A percentile compares a stretch with the other conserved stretches of the same genome.
These are phyloP conservation scores for Russula sp. DNA, from an alignment of 768 basidiomycete genomes.

Conservation along the genomic window DNA sequence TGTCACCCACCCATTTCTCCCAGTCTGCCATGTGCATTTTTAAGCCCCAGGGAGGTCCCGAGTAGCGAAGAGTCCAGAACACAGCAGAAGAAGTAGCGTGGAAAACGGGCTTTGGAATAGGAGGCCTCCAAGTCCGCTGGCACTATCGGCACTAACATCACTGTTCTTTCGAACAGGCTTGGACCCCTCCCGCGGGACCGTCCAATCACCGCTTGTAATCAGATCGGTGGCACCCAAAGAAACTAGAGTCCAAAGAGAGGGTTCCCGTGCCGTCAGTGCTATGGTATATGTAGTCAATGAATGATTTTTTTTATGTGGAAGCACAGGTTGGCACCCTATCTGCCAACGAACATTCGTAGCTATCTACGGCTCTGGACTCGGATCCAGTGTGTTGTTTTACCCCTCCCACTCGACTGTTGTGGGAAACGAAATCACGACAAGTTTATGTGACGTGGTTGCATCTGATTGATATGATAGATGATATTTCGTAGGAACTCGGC, in stretches of 20 bases:
- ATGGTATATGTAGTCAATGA: conserved; percentile 19
- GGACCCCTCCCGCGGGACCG: conserved; percentile 27
- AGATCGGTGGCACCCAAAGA: conserved; percentile 28
- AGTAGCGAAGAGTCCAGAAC: conserved; percentile 23
- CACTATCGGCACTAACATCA: conserved; percentile 20
- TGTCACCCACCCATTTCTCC: background rate
- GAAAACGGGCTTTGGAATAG: conserved; percentile 22
- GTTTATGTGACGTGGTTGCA: conserved; percentile 23
- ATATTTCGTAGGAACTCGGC: conserved; percentile 17
- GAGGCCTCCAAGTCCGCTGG: conserved; percentile 27
- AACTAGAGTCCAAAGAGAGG: conserved; percentile 25
- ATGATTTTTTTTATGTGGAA: conserved; percentile 13
- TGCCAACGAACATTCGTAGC: conserved; percentile 3
- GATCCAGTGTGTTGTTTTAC: conserved; percentile 7
- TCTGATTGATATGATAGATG: conserved; percentile 15
- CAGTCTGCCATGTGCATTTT: conserved; percentile 17
- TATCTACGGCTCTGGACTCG: conserved; percentile 7
- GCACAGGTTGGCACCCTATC: background rate
- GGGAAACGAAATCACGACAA: conserved; percentile 12
- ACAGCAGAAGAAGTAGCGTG: conserved; percentile 9
- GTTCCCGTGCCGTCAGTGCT: conserved; percentile 27
- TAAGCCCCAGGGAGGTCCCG: conserved; percentile 24
- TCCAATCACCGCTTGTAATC: conserved; percentile 27
- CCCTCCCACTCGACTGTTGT: conserved; percentile 4
- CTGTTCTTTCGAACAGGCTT: conserved; percentile 20